phyloP scores from a whole-genome alignment of 768 basidiomycete species.

The Hortiboletus campestris region DNA sequence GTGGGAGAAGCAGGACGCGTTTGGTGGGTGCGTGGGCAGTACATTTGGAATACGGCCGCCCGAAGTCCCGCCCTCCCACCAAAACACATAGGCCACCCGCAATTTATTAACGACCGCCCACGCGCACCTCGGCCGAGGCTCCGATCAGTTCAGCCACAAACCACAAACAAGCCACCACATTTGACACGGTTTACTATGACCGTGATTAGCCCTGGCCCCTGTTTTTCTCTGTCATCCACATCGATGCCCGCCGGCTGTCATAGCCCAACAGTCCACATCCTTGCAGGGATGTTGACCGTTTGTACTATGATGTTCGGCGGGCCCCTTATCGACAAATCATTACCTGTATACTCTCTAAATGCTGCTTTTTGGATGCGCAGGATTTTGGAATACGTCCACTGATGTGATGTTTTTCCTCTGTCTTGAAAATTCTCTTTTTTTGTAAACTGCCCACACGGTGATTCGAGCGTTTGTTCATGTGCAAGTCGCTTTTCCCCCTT shows the following conservation, averaged over 20 bases:
- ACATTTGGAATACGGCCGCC: neutral
- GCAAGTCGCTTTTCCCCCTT: neutral
- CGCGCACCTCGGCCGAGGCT: neutral
- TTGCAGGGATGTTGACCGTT: conserved; percentile 1
- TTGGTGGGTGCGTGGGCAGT: neutral
- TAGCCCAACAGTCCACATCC: conserved; percentile 23
- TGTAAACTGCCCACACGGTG: neutral
- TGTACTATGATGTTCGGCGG: conserved; percentile 11
- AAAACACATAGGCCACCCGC: neutral
- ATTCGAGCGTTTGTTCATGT: neutral
- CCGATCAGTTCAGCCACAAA: neutral
- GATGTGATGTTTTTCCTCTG: no score
- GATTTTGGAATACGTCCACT: no score
- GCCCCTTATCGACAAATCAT: neutral
- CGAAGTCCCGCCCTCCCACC: neutral
- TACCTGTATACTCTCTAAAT: neutral
- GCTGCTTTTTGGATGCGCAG: no score
- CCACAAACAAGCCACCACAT: conserved; percentile 9
- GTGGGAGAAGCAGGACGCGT: neutral
- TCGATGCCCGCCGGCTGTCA: conserved; percentile 5
- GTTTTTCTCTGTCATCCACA: neutral
- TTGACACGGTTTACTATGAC: neutral
- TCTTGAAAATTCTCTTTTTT: neutral
- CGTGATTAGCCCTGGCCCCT: neutral
- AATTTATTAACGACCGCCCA: neutral